phyloP scores from a whole-genome alignment of 2,329 filamentous ascomycete genomes.

The Alternaria metachromatica region DNA sequence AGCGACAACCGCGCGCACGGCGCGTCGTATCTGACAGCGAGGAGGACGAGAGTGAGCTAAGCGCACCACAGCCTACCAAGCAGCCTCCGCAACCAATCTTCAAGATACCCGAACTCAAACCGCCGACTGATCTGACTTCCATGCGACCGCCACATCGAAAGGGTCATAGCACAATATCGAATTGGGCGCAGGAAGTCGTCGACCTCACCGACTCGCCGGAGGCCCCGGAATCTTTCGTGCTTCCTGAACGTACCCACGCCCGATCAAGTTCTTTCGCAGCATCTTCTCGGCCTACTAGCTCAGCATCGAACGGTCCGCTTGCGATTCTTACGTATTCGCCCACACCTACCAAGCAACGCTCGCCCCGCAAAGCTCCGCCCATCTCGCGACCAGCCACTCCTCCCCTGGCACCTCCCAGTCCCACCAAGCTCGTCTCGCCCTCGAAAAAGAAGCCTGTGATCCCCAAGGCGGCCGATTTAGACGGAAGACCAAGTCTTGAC shows the following conservation, averaged over 20 bases:
- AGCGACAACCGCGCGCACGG: slow-evolving; percentile 20
- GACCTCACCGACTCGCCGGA: slow-evolving; percentile 41
- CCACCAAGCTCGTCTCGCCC: slow-evolving; percentile 46
- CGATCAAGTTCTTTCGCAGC: slow-evolving; percentile 34
- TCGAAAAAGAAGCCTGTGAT: slow-evolving; percentile 44
- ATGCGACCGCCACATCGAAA: slow-evolving; percentile 34
- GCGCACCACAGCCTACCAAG: neutral
- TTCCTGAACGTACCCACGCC: slow-evolving; percentile 26
- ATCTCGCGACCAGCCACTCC: slow-evolving; percentile 42
- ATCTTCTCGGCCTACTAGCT: slow-evolving; percentile 39
- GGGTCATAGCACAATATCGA: slow-evolving; percentile 35
- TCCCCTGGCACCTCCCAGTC: slow-evolving; percentile 33
- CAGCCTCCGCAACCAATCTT: slow-evolving; percentile 4
- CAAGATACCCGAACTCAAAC: slow-evolving; percentile 12
- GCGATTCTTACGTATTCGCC: slow-evolving; percentile 46
- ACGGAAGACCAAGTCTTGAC: slow-evolving; percentile 44
- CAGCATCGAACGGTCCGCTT: slow-evolving; percentile 30
- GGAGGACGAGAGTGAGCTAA: slow-evolving; percentile 19
- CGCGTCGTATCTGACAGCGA: slow-evolving; percentile 34
- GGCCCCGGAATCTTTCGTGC: slow-evolving; percentile 23
- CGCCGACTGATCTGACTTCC: slow-evolving; percentile 22
- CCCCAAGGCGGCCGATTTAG: slow-evolving; percentile 35
- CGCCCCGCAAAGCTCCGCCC: slow-evolving; percentile 43
- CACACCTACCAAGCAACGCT: slow-evolving; percentile 42
- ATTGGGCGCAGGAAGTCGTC: slow-evolving; percentile 42